Conservation (phyloP, 2,329 filamentous ascomycete genomes). For the Ophiostoma sp. region DNA sequence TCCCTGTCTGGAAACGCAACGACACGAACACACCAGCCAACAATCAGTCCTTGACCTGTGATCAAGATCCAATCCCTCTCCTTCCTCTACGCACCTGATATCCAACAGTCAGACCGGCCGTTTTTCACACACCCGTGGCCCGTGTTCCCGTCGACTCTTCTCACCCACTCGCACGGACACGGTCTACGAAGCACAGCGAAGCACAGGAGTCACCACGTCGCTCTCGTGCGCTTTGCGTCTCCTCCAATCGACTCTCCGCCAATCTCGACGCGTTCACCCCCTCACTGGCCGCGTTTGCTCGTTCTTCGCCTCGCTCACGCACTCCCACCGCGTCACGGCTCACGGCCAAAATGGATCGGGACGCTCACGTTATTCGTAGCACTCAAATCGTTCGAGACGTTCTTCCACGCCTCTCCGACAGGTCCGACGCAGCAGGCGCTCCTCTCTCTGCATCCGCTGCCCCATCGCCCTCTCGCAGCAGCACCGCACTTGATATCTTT, state of each 20-base stretch:
- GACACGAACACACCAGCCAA: constrained; percentile 8
- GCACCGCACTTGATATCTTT: constrained; percentile 21
- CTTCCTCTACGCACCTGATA: background rate
- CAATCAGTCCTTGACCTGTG: background rate
- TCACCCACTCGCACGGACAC: background rate
- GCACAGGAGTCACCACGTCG: background rate
- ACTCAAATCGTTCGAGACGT: constrained; percentile 23
- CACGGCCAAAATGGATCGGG: constrained; percentile 27
- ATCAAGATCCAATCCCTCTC: background rate
- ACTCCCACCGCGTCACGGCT: constrained; percentile 8
- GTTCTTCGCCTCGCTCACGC: background rate
- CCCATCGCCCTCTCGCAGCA: constrained; percentile 20
- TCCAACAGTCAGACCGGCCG: constrained; percentile 1
- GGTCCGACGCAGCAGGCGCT: constrained; percentile 25
- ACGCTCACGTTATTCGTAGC: constrained; percentile 18
- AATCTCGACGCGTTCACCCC: background rate
- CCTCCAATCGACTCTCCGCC: constrained; percentile 1
- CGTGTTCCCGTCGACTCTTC: constrained; percentile 4
- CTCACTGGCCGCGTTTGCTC: background rate
- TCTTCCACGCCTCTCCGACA: constrained; percentile 25
- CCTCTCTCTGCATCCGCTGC: background rate
- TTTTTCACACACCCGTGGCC: background rate
- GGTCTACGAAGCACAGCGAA: background rate
- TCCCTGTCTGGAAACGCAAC: constrained; percentile 1
- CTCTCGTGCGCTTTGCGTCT: background rate